Evolutionary conservation across 1,139 yeast species (phyloP).

Genomic region (Debaryomyces fabryi): DNA sequence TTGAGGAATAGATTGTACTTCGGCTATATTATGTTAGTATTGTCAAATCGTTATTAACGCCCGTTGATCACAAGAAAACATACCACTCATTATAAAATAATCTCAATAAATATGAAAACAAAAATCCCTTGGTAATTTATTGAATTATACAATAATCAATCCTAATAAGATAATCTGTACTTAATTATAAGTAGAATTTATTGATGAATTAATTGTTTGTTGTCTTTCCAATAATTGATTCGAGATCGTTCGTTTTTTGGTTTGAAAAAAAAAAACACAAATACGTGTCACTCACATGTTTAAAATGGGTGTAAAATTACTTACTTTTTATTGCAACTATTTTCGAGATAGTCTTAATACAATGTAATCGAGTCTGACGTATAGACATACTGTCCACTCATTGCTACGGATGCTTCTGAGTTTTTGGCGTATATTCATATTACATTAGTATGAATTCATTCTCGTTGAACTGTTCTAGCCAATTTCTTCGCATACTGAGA

Average conservation of each 20-base stretch:
- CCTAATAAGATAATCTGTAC: slow-evolving; percentile 2
- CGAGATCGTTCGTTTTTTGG: background rate
- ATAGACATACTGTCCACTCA: background rate
- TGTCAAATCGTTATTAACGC: background rate
- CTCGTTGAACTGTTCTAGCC: background rate
- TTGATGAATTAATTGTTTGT: background rate
- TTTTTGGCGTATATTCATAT: background rate
- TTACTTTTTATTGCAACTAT: background rate
- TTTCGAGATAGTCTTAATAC: background rate
- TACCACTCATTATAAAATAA: slow-evolving; percentile 9
- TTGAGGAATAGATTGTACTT: slow-evolving; percentile 11
- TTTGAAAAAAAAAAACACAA: slow-evolving; percentile 6
- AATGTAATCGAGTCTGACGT: background rate
- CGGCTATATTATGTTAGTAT: slow-evolving; percentile 10
- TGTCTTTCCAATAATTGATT: background rate
- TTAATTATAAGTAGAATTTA: background rate
- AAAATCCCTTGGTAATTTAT: background rate
- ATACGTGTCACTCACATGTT: slow-evolving; percentile 9
- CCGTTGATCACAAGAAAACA: background rate
- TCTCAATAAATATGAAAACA: slow-evolving; percentile 2
- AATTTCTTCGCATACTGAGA: background rate
- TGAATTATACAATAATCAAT: slow-evolving; percentile 1
- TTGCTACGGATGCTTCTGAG: background rate
- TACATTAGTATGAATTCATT: background rate
- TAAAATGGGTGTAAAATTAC: background rate